A percentile compares a stretch with the other conserved stretches of the same genome.
These are phyloP conservation scores for Orbilia blumenaviensis DNA, from an alignment of 2,329 filamentous ascomycete genomes.

Conservation along the genomic window DNA sequence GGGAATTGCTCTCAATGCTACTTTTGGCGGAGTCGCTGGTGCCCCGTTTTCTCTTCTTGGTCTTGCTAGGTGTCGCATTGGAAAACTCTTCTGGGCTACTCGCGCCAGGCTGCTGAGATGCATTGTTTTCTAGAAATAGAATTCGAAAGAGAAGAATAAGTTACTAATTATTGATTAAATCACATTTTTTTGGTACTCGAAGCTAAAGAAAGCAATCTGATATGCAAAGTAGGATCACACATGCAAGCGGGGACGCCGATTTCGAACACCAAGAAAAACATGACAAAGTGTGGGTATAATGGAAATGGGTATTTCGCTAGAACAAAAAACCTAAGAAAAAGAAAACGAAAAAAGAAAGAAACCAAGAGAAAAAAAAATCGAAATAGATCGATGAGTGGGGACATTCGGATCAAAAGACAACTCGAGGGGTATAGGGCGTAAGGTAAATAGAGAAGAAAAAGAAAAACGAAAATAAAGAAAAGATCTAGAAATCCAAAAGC, in stretches of 20 bases:
- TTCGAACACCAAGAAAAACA: slow-evolving; percentile 38
- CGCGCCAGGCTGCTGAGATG: slow-evolving; percentile 19
- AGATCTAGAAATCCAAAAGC: slow-evolving; percentile 1
- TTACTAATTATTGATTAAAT: slow-evolving; percentile 52
- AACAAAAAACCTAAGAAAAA: slow-evolving; percentile 17
- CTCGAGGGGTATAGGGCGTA: no score
- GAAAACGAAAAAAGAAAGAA: slow-evolving; percentile 7
- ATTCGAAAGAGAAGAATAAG: slow-evolving; percentile 35
- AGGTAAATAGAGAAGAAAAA: neutral
- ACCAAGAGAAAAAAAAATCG: slow-evolving; percentile 3
- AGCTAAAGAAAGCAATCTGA: slow-evolving; percentile 17
- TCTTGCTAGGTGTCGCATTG: slow-evolving; percentile 1
- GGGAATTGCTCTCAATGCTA: slow-evolving; percentile 9
- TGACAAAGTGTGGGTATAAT: slow-evolving; percentile 35
- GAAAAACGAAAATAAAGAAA: neutral
- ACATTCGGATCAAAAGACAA: neutral
- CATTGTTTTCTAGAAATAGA: slow-evolving; percentile 49
- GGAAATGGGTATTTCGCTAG: slow-evolving; percentile 16
- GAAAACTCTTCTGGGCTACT: slow-evolving; percentile 47
- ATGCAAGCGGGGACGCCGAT: slow-evolving; percentile 21
- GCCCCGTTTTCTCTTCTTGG: slow-evolving; percentile 48
- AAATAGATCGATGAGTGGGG: neutral
- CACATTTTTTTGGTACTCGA: slow-evolving; percentile 7
- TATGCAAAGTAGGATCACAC: slow-evolving; percentile 16
- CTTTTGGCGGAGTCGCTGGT: slow-evolving; percentile 33